Percentiles rank a stretch among this genome's conserved stretches.
These are phyloP conservation scores for Erysiphe pulchra DNA, from an alignment of 2,329 filamentous ascomycete genomes.

Conservation along the genomic window DNA sequence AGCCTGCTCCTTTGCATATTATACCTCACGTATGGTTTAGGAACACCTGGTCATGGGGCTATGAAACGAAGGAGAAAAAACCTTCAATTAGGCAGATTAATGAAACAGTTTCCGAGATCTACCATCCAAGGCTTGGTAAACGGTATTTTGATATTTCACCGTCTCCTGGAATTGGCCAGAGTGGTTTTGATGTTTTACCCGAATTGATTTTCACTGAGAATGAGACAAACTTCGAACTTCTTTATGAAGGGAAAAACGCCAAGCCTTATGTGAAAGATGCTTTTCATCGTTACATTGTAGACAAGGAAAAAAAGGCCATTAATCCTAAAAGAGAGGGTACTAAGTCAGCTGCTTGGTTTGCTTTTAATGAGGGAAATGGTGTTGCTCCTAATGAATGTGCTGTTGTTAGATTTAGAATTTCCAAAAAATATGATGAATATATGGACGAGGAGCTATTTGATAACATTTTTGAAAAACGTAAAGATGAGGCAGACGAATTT, in stretches of 20 bases:
- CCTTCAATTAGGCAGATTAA: slow-evolving; percentile 45
- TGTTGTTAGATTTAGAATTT: slow-evolving; percentile 77
- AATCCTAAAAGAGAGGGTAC: slow-evolving; percentile 64
- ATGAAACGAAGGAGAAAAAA: slow-evolving; percentile 49
- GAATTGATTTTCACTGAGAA: slow-evolving; percentile 84
- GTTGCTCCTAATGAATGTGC: slow-evolving; percentile 80
- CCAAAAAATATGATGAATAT: slow-evolving; percentile 47
- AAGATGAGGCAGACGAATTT: slow-evolving; percentile 84
- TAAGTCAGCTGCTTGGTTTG: slow-evolving; percentile 77
- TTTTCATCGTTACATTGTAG: slow-evolving; percentile 70
- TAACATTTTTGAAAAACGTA: slow-evolving; percentile 63
- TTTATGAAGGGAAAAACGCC: slow-evolving; percentile 59
- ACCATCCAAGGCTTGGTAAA: slow-evolving; percentile 56
- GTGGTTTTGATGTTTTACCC: slow-evolving; percentile 62
- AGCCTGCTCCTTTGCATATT: slow-evolving; percentile 77
- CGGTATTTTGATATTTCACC: slow-evolving; percentile 68
- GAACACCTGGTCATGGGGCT: slow-evolving; percentile 91
- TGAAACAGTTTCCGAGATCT: slow-evolving; percentile 47
- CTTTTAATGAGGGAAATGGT: slow-evolving; percentile 71
- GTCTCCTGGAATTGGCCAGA: slow-evolving; percentile 59
- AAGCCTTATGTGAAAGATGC: slow-evolving; percentile 82
- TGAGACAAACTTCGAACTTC: slow-evolving; percentile 58
- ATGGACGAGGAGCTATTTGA: slow-evolving; percentile 86
- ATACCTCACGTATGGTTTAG: slow-evolving; percentile 90
- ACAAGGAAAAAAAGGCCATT: slow-evolving; percentile 52